Evolutionary conservation across 768 basidiomycete species (phyloP), one percentile per base, ranked within the genome.

Genomic region (Austroboletus eburneus): DNA sequence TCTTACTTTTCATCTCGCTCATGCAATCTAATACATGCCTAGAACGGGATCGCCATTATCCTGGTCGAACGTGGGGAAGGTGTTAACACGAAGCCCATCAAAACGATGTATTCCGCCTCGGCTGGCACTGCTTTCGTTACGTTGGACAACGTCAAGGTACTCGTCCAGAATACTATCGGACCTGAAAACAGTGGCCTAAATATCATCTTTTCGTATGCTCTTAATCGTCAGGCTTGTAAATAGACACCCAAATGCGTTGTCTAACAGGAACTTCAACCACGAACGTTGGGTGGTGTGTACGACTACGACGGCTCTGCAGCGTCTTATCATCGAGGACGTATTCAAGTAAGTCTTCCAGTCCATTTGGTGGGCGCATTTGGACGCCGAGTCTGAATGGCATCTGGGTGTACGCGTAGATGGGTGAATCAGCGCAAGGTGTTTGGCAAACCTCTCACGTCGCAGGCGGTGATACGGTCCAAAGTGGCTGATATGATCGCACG

Each of bases 371-470:
- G n/a, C n/a, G n/a, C n/a, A n/a, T n/a, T n/a, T n/a, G n/a, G n/a
- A n/a, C n/a, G n/a, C n/a, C n/a, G n/a, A n/a, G n/a, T n/a, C n/a
- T n/a, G n/a, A n/a, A n/a, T n/a, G n/a, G n/a, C n/a, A n/a, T n/a
- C n/a, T n/a, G n/a, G n/a, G n/a, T n/a, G n/a, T n/a, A n/a, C n/a
- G n/a, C n/a, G n/a, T n/a, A 82, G 80, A 57, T 93, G 90, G 89
- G 76, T 79, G 0, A 77, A 74, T 48, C 86, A 91, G 61, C 78
- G 89, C 46, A 81, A 83, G 61, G 87, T 85, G 16, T 91, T 90
- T 55, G 87, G 85, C 21, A 87, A 83, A 65, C 81, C 80, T 18
- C 69, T 89, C 35, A 62, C 60, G 46, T 75, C 79, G 3, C 86
- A 85, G 59, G 75, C 88, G 4, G 87, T 91, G 53, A 81, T 91